Conservation (phyloP, 2,329 filamentous ascomycete species). For the Colletotrichum tamarilloi region DNA sequence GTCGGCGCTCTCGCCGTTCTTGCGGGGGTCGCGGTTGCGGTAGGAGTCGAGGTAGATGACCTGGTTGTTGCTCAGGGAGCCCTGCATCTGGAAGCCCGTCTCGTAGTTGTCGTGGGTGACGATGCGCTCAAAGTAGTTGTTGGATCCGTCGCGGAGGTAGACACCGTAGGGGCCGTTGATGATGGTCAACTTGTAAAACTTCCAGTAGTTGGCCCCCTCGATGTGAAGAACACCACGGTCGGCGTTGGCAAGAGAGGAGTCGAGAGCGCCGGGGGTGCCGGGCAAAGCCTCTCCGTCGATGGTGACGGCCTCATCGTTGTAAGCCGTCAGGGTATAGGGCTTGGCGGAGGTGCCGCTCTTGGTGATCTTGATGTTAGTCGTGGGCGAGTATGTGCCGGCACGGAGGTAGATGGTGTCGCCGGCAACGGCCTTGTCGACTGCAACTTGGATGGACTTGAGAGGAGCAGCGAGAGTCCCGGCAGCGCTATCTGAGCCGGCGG, state of each 20-base stretch:
- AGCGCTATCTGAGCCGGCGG: conserved; percentile 51
- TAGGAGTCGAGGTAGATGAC: conserved; percentile 57
- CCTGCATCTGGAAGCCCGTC: conserved; percentile 50
- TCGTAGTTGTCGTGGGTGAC: conserved; percentile 53
- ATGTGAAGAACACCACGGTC: conserved; percentile 61
- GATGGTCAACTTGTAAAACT: conserved; percentile 52
- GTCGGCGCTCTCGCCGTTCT: conserved; percentile 63
- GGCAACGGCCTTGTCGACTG: conserved; percentile 55
- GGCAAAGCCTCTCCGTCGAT: conserved; percentile 55
- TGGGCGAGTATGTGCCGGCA: conserved; percentile 52
- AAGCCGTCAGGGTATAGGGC: conserved; percentile 55
- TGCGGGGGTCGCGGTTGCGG: conserved; percentile 57
- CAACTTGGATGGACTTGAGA: conserved; percentile 58
- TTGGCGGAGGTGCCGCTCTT: conserved; percentile 52
- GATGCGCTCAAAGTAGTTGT: conserved; percentile 51
- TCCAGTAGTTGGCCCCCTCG: conserved; percentile 46
- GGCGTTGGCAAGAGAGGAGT: conserved; percentile 49
- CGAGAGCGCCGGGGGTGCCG: conserved; percentile 55
- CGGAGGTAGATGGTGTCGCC: conserved; percentile 53
- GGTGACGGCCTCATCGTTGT: conserved; percentile 55
- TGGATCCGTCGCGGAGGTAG: conserved; percentile 47
- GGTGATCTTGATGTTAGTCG: conserved; percentile 59
- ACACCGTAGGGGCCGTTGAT: conserved; percentile 52
- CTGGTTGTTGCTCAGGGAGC: conserved; percentile 48
- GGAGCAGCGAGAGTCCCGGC: conserved; percentile 52